Evolutionary conservation across 495 filamentous ascomycete genomes (phyloP).

Genomic region (Penicillium diatomitis): DNA sequence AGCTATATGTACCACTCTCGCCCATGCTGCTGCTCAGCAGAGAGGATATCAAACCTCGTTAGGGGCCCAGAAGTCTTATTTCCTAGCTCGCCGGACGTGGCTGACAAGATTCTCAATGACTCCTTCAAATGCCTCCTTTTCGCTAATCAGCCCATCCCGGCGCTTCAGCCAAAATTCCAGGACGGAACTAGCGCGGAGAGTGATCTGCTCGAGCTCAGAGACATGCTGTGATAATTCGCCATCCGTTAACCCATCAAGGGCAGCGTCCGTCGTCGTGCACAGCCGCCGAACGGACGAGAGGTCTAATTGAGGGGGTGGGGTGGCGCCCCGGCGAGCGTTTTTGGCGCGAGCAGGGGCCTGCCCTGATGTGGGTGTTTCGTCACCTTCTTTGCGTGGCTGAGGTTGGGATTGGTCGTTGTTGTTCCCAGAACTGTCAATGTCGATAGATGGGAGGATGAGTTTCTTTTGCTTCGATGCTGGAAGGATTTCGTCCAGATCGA

Average conservation of each 20-base stretch:
- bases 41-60: neutral
- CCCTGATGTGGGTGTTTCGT: slow-evolving; percentile 32
- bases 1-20: slow-evolving; percentile 3
- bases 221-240: slow-evolving; percentile 68
- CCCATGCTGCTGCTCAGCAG: slow-evolving; percentile 1
- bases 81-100: slow-evolving; percentile 82
- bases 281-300: slow-evolving; percentile 66
- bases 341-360: slow-evolving; percentile 30
- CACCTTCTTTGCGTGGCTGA: slow-evolving; percentile 36
- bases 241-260: slow-evolving; percentile 65
- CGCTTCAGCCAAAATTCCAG: slow-evolving; percentile 84
- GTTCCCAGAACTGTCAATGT: slow-evolving; percentile 34
- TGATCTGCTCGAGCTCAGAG: slow-evolving; percentile 56
- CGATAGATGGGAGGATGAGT: slow-evolving; percentile 80
- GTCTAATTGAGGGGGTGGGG: slow-evolving; percentile 67
- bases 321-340: slow-evolving; percentile 41
- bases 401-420: slow-evolving; percentile 30
- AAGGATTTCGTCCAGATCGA: slow-evolving; percentile 94
- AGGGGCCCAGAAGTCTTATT: slow-evolving; percentile 22
- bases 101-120: slow-evolving; percentile 98
- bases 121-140: slow-evolving; percentile 93
- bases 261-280: slow-evolving; percentile 75
- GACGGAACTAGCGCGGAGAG: slow-evolving; percentile 60
- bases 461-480: slow-evolving; percentile 97
- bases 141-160: slow-evolving; percentile 72